These are phyloP conservation scores for Pythium scleroteichum DNA, from an alignment of 352 stramenopile species.

Conservation along the genomic window DNA sequence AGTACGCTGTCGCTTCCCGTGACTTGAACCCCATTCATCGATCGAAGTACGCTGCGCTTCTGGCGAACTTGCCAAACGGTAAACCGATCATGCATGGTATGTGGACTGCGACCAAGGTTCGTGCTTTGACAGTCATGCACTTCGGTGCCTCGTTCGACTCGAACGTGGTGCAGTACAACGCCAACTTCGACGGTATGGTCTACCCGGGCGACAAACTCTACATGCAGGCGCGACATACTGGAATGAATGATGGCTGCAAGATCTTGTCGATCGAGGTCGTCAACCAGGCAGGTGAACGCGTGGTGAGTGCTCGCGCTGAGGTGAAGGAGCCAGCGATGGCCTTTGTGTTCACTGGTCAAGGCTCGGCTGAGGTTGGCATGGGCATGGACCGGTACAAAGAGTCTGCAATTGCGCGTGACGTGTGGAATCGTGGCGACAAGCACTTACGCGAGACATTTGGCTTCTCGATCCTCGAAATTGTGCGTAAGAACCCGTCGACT, in stretches of 20 bases:
- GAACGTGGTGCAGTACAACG: slow-evolving; percentile 73
- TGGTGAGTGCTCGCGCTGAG: slow-evolving; percentile 67
- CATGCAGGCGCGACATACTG: slow-evolving; percentile 76
- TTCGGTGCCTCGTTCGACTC: slow-evolving; percentile 58
- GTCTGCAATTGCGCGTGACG: slow-evolving; percentile 61
- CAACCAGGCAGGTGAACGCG: slow-evolving; percentile 67
- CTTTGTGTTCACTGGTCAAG: slow-evolving; percentile 88
- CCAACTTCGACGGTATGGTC: slow-evolving; percentile 88
- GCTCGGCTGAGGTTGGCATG: slow-evolving; percentile 81
- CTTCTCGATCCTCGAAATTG: slow-evolving; percentile 89
- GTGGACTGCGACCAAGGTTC: slow-evolving; percentile 87
- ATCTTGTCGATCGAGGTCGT: slow-evolving; percentile 76
- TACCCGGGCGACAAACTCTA: slow-evolving; percentile 80
- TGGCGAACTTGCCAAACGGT: slow-evolving; percentile 69
- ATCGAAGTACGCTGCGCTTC: slow-evolving; percentile 68
- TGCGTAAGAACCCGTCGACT: slow-evolving; percentile 80
- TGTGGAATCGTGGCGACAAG: slow-evolving; percentile 80
- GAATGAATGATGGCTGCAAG: slow-evolving; percentile 62
- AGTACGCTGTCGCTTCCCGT: slow-evolving; percentile 77
- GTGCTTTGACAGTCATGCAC: slow-evolving; percentile 54
- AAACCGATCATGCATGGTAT: slow-evolving; percentile 88
- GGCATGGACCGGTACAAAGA: slow-evolving; percentile 88
- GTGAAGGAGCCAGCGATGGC: slow-evolving; percentile 71
- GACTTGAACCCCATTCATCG: slow-evolving; percentile 89
- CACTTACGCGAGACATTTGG: slow-evolving; percentile 78